A percentile compares a stretch with the other conserved stretches of the same genome.
Conservation (phyloP, 345 rosid genomes). For the Populus nigra region DNA sequence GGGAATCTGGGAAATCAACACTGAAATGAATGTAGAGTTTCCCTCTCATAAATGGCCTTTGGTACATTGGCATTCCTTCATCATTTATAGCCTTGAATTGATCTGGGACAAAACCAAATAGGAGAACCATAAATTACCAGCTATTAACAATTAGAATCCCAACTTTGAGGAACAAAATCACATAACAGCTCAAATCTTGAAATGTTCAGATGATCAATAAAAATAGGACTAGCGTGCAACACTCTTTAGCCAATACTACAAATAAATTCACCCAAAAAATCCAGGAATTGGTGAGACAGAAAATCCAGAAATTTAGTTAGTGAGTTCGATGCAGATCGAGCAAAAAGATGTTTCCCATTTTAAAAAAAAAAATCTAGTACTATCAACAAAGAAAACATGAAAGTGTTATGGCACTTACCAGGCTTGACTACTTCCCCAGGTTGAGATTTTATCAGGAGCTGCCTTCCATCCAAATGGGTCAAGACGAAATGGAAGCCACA, state of each 20-base stretch:
- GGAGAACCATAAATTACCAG: neutral
- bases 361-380: neutral
- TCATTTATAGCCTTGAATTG: slow-evolving; percentile 33
- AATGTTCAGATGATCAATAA: neutral
- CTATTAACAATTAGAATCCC: neutral
- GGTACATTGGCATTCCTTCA: slow-evolving; percentile 34
- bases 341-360: neutral
- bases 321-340: neutral
- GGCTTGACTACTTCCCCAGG: slow-evolving; percentile 77
- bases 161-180: neutral
- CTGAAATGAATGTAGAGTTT: slow-evolving; percentile 55
- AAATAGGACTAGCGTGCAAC: neutral
- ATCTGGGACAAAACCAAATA: slow-evolving; percentile 6
- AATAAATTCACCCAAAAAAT: neutral
- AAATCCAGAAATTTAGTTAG: neutral
- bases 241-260: neutral
- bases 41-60: slow-evolving; percentile 69
- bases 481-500: slow-evolving; percentile 71
- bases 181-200: neutral
- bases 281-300: neutral
- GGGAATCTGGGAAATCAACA: slow-evolving; percentile 60
- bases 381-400: neutral
- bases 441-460: slow-evolving; percentile 67
- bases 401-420: slow-evolving; percentile 29
- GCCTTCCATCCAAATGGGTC: slow-evolving; percentile 71